Evolutionary conservation across 768 basidiomycete genomes (phyloP), one percentile per base, ranked within the genome.

Genomic region (Artomyces pyxidatus): DNA sequence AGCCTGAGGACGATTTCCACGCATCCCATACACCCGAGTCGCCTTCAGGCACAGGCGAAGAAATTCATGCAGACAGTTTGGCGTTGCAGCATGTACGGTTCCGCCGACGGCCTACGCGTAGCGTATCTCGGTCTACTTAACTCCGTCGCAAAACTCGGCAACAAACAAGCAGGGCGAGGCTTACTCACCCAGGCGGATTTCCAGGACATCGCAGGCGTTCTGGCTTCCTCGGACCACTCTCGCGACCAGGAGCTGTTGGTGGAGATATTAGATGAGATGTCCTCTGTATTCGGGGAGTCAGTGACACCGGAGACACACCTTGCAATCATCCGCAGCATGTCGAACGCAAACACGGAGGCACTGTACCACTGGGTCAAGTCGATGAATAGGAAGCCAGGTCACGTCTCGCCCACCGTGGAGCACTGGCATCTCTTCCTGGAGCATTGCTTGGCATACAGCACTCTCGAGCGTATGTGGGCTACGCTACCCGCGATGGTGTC

Each of bases 341-440:
- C 75, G 9, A 61, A 39, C 65, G 67, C 41, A 72, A 72, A 77
- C 47, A 45, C 65, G 7, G 65, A 68, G 42, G 68, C 73, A 11
- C 71, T 76, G 32, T 58, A 71, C 23, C 62, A 69, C 21, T 81
- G 83, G 75, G 63, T 87, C 3, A 58, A 56, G 38, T 66, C 66
- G n/a, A 81, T 85, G 72, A 68, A 74, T 12, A 63, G 63, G 22
- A 73, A 73, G 43, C 69, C 78, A 3, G 74, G 73, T 2, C 58
- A 70, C 29, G 53, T 73, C 38, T 60, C 59, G 4, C 80, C 81
- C 0, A 71, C 73, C 21, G 62, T 73, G 30, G 66, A 73, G 19
- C 79, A 81, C 49, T 80, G 79, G 67, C 75, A 83, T 52, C 51
- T 71, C 9, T 71, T 81, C 52, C 64, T 85, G 29, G 66, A 74